A percentile compares a stretch with the other conserved stretches of the same genome.
Evolutionary conservation across 2,329 filamentous ascomycete species (phyloP).

Genomic region (Clathrospora elynae): DNA sequence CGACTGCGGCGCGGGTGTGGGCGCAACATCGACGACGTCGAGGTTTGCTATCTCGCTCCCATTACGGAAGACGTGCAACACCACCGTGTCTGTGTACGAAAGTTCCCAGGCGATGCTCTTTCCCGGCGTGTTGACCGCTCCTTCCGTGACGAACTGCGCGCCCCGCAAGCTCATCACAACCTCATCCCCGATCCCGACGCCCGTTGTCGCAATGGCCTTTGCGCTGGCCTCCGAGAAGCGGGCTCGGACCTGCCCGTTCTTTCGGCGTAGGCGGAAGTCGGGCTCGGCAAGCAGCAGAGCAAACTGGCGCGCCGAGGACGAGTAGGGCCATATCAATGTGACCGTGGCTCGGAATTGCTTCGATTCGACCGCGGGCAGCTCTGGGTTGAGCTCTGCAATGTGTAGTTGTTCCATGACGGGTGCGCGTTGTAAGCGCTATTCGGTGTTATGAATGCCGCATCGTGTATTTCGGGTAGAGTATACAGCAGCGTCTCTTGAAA

Average conservation of each 20-base stretch:
- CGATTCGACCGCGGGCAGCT: conserved; percentile 35
- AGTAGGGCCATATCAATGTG: conserved; percentile 91
- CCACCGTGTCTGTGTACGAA: conserved; percentile 51
- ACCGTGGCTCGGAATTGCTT: conserved; percentile 69
- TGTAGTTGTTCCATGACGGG: conserved; percentile 35
- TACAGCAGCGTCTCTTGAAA: not conserved
- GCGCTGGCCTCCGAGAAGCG: conserved; percentile 74
- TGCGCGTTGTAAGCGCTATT: conserved; percentile 12
- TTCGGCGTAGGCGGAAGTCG: conserved; percentile 78
- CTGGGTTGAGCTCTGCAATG: conserved; percentile 42
- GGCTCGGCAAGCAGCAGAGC: conserved; percentile 83
- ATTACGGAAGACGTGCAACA: conserved; percentile 51
- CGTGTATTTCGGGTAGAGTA: not conserved
- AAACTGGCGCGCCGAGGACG: conserved; percentile 72
- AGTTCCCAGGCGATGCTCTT: conserved; percentile 64
- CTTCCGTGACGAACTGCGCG: conserved; percentile 65
- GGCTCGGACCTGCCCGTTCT: conserved; percentile 79
- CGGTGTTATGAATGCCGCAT: conserved; percentile 15
- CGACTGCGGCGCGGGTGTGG: conserved; percentile 35
- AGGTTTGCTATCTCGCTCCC: conserved; percentile 57
- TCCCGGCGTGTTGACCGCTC: conserved; percentile 61
- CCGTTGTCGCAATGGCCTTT: conserved; percentile 67
- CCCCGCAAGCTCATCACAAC: conserved; percentile 72
- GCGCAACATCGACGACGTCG: conserved; percentile 55
- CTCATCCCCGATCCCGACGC: conserved; percentile 78